phyloP scores from a whole-genome alignment of 1,284 basidiomycete species.

The Phenoliferia sp. region DNA sequence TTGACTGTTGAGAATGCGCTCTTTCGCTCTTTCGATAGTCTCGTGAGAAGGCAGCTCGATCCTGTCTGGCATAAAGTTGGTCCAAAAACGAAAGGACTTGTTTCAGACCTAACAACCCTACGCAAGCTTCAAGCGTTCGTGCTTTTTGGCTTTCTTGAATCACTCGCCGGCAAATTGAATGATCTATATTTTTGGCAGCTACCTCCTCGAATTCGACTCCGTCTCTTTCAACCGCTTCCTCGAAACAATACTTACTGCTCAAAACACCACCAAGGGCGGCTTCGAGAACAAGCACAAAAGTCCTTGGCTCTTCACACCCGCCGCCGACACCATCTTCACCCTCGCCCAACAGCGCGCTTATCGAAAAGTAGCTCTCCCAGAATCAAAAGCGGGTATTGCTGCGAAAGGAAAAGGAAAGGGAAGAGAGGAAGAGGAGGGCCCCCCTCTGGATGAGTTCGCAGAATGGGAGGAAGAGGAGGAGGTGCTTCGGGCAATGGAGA shows the following conservation, averaged over 20 bases:
- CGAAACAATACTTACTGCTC: slow-evolving; percentile 79
- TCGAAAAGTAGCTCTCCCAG: slow-evolving; percentile 1
- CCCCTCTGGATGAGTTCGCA: slow-evolving; percentile 39
- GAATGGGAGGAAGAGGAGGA: slow-evolving; percentile 33
- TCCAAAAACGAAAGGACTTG: slow-evolving; percentile 83
- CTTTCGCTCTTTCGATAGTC: slow-evolving; percentile 85
- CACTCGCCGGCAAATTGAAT: too few relatives aligned
- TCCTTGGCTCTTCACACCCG: slow-evolving; percentile 81
- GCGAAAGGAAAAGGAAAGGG: slow-evolving; percentile 40
- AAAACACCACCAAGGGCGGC: slow-evolving; percentile 44
- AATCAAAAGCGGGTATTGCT: slow-evolving; percentile 19
- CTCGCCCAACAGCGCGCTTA: slow-evolving; percentile 49
- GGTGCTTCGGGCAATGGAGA: slow-evolving; percentile 21
- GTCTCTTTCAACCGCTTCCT: slow-evolving; percentile 88
- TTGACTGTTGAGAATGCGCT: slow-evolving; percentile 89
- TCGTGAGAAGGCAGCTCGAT: slow-evolving; percentile 84
- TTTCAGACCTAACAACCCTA: slow-evolving; percentile 79
- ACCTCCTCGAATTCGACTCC: slow-evolving; percentile 84
- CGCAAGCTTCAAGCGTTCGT: slow-evolving; percentile 74
- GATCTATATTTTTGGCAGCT: too few relatives aligned
- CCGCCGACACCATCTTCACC: slow-evolving; percentile 80
- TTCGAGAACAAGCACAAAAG: slow-evolving; percentile 56
- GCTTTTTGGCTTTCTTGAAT: too few relatives aligned
- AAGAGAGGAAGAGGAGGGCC: slow-evolving; percentile 28
- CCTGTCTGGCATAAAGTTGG: slow-evolving; percentile 96